Evolutionary conservation across 2,329 filamentous ascomycete genomes (phyloP), one percentile per base, ranked within the genome.

Genomic region (Penicillium corylophilum): DNA sequence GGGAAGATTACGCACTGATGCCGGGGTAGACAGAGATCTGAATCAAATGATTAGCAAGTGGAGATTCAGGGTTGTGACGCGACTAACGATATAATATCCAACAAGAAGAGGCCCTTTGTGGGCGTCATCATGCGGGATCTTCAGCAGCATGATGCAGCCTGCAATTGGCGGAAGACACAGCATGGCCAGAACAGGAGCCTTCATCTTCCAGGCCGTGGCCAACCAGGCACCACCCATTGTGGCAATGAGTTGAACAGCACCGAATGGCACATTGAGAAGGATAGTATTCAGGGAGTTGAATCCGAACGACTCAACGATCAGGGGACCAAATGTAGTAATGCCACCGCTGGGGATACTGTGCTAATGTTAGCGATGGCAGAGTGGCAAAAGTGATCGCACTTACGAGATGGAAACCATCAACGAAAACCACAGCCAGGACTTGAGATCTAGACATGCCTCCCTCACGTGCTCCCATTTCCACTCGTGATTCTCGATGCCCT

Each of bases 201-300:
- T 86, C 58, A 75, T 77, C 54, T 80, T 80, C 50, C 79, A 70
- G n/a, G 70, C 68, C 0, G 79, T 81, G 0, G 83, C 79, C 2
- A 83, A 67, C 65, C 75, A 82, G 0, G 81, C 83, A 1, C 80
- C 79, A 5, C 80, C 81, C 29, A 86, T 72, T 0, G 80, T 87
- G 0, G 82, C 77, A 18, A 85, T 71, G 12, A 86, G 75, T 58
- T 87, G 83, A 0, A 85, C 80, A 0, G 76, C 75, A 2, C 83
- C 83, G 41, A 84, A 84, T 0, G 81, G 82, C 51, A 84, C 83
- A 55, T 84, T 83, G 66, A 84, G 82, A 0, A 84, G 70, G 13
- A 84, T 83, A 0, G 82, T 82, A 2, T 76, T 72, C 51, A 84
- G 82, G 12, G 74, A 71, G 43, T 75, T 72, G 56, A 81, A 85